phyloP scores from a whole-genome alignment of 306 rosid species.

The Delonix regia region DNA sequence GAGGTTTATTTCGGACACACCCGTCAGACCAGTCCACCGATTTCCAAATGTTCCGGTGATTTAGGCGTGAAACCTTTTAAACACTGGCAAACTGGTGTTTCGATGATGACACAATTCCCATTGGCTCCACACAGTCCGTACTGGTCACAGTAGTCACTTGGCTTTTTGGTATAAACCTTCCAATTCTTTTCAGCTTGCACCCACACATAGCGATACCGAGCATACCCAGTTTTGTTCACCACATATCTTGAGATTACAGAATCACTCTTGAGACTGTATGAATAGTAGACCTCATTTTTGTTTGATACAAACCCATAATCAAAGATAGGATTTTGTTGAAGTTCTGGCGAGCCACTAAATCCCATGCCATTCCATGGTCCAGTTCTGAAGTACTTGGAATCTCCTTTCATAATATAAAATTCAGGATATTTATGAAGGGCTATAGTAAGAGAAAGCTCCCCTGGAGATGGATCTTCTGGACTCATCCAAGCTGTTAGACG shows the following conservation, averaged over 20 bases:
- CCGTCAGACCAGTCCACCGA: constrained; percentile 7
- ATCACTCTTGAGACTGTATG: neutral
- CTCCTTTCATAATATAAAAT: neutral
- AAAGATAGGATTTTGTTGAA: neutral
- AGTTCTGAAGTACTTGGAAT: neutral
- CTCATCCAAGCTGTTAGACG: constrained; percentile 45
- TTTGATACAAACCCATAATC: neutral
- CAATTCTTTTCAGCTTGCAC: neutral
- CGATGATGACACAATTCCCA: neutral
- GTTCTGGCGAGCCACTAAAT: neutral
- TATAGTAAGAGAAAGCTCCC: neutral
- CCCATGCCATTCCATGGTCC: constrained; percentile 15
- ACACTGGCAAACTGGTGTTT: neutral
- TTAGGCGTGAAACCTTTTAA: neutral
- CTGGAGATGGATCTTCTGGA: constrained; percentile 45
- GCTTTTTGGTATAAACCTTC: neutral
- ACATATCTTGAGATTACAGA: neutral
- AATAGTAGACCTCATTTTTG: neutral
- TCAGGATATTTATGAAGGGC: neutral
- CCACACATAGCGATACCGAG: neutral
- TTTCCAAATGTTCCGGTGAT: neutral
- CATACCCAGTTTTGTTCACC: neutral
- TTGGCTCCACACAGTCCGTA: neutral
- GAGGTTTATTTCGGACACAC: neutral
- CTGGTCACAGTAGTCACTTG: neutral